These are phyloP conservation scores for Thalassiosira profunda DNA, from an alignment of 108 stramenopile species.

Conservation along the genomic window DNA sequence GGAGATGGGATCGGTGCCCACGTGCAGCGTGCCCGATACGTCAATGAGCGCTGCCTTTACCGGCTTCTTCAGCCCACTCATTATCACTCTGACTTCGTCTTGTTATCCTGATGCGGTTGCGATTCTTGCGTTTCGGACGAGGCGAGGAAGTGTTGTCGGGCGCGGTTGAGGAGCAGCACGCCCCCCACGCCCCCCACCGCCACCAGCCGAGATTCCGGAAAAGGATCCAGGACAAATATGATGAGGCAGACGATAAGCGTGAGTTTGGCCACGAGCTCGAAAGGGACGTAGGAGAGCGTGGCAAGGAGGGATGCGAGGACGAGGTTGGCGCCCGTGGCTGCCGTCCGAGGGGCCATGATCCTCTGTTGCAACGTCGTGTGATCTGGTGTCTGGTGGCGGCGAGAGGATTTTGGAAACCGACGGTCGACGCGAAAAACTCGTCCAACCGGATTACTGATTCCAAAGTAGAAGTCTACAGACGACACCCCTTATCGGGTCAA, in stretches of 20 bases:
- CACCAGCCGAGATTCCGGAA: conserved; percentile 42
- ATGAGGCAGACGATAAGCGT: conserved; percentile 45
- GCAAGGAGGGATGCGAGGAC: conserved; percentile 53
- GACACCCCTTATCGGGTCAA: too few species aligned
- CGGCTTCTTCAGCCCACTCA: not conserved
- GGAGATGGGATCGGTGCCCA: conserved; percentile 52
- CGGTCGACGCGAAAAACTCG: too few species aligned
- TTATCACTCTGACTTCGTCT: too few species aligned
- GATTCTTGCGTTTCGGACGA: not conserved
- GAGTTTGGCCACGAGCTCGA: conserved; percentile 61
- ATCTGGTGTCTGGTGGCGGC: too few species aligned
- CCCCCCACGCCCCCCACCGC: not conserved
- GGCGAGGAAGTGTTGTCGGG: not conserved
- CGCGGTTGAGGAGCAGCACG: not conserved
- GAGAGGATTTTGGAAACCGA: too few species aligned
- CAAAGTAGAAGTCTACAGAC: too few species aligned
- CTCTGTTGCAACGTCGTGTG: too few species aligned
- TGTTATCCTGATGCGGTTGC: not conserved
- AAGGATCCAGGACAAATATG: conserved; percentile 65
- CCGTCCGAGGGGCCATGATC: conserved; percentile 15
- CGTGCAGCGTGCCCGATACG: conserved; percentile 77
- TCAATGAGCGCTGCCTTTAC: conserved; percentile 66
- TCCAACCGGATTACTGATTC: too few species aligned
- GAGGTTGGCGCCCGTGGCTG: conserved; percentile 30
- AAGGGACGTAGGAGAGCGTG: conserved; percentile 59